These are phyloP conservation scores for Xylaria acuta DNA, from an alignment of 495 filamentous ascomycete species.

Conservation along the genomic window DNA sequence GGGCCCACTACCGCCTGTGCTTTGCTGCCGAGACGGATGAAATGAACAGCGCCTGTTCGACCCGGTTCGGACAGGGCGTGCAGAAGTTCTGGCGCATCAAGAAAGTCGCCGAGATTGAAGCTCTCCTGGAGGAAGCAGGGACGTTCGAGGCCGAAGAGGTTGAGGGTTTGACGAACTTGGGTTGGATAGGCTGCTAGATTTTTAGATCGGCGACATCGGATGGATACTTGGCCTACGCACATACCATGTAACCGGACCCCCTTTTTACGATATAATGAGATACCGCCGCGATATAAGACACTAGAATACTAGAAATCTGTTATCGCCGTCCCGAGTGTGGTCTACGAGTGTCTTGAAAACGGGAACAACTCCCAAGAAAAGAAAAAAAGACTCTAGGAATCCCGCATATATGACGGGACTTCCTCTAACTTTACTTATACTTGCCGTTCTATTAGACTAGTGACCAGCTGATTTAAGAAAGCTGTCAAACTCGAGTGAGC, in stretches of 20 bases:
- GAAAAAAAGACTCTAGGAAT: background rate
- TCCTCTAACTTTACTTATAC: background rate
- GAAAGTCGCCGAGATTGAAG: conserved; percentile 67
- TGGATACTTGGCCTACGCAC: background rate
- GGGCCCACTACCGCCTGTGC: conserved; percentile 76
- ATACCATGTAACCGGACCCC: background rate
- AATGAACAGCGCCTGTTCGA: conserved; percentile 63
- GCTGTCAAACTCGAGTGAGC: background rate
- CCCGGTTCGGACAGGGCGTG: conserved; percentile 70
- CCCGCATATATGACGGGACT: background rate
- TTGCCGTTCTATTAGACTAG: background rate
- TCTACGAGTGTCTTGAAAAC: background rate
- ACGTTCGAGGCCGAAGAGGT: conserved; percentile 17
- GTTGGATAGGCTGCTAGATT: conserved; percentile 45
- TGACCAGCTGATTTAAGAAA: background rate
- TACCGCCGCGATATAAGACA: background rate
- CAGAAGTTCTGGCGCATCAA: conserved; percentile 77
- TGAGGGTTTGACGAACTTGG: conserved; percentile 33
- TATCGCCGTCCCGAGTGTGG: background rate
- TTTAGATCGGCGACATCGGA: background rate
- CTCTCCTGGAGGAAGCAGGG: conserved; percentile 40
- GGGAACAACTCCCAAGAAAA: background rate
- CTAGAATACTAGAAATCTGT: background rate
- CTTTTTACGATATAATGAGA: background rate
- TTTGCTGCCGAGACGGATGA: conserved; percentile 82